Evolutionary conservation across 257 asterid genomes (phyloP).

Genomic region (Lavandula angustifolia): DNA sequence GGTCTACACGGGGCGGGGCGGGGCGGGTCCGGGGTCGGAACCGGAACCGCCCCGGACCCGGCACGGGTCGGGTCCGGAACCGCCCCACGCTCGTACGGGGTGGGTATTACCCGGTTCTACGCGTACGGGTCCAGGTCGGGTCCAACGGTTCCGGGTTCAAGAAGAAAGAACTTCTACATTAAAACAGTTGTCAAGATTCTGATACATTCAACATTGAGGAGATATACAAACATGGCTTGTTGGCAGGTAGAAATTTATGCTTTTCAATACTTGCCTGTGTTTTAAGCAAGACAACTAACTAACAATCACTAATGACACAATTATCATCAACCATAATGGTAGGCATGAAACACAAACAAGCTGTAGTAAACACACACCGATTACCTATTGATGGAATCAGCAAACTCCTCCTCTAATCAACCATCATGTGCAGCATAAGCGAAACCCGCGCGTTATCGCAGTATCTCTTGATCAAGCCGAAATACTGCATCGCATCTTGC

Average conservation of each 20-base stretch:
- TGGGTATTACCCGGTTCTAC: too few relatives aligned
- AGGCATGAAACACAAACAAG: conserved; percentile 16
- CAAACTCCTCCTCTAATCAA: conserved; percentile 39
- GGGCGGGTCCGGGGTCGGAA: too few relatives aligned
- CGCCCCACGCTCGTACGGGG: too few relatives aligned
- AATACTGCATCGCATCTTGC: conserved; percentile 89
- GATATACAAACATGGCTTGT: conserved; percentile 38
- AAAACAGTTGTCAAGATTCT: conserved; percentile 14
- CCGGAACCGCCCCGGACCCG: too few relatives aligned
- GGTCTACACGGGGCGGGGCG: too few relatives aligned
- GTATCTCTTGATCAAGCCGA: conserved; percentile 70
- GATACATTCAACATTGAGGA: conserved; percentile 10
- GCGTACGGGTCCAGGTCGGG: too few relatives aligned
- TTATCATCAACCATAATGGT: conserved; percentile 27
- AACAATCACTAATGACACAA: conserved; percentile 17
- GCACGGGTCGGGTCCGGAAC: too few relatives aligned
- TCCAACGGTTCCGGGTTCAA: too few relatives aligned
- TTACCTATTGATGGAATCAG: conserved; percentile 8
- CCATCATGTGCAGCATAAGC: conserved; percentile 74
- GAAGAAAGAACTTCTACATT: conserved; percentile 7
- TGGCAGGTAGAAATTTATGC: conserved; percentile 37
- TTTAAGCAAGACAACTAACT: conserved; percentile 30
- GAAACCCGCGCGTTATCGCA: conserved; percentile 69
- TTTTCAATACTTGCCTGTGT: conserved; percentile 27
- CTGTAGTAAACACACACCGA: conserved; percentile 1